Conservation (phyloP, 225 moss, liverwort and hornwort species). For the Sphagnum contortum region DNA sequence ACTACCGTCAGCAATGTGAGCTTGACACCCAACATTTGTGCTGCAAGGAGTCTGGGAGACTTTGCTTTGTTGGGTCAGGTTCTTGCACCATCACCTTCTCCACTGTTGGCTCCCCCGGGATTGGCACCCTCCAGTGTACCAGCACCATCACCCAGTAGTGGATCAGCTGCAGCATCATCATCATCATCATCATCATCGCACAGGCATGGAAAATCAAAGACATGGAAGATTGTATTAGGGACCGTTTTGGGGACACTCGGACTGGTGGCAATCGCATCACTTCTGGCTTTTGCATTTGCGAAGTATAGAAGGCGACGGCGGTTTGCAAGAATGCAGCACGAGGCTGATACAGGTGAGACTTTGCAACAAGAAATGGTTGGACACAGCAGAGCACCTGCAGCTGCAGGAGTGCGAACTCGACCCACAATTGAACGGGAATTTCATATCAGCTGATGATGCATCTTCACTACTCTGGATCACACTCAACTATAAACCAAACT, state of each 20-base stretch:
- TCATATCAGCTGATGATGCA: conserved; percentile 9
- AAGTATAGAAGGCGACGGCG: conserved; percentile 40
- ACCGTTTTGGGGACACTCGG: conserved; percentile 47
- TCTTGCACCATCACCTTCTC: not conserved
- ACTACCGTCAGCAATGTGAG: conserved; percentile 15
- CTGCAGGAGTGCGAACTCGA: conserved; percentile 65
- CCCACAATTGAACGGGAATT: conserved; percentile 65
- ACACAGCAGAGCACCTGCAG: conserved; percentile 61
- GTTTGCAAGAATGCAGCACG: conserved; percentile 62
- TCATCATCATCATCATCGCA: too few relatives aligned
- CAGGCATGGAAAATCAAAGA: conserved; percentile 17
- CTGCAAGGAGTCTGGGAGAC: conserved; percentile 37
- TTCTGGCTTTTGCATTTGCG: conserved; percentile 13
- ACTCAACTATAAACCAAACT: too few relatives aligned
- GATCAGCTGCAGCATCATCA: not conserved
- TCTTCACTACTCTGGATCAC: too few relatives aligned
- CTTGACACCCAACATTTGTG: conserved; percentile 22
- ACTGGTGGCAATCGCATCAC: conserved; percentile 15
- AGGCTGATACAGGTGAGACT: conserved; percentile 58
- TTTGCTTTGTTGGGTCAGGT: conserved; percentile 39
- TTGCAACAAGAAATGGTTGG: conserved; percentile 54
- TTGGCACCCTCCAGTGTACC: not conserved
- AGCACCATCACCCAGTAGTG: not conserved
- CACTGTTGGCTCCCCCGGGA: not conserved
- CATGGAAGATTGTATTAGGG: conserved; percentile 60